A percentile compares a stretch with the other conserved stretches of the same genome.
Conservation (phyloP, 768 basidiomycete genomes). For the Leccinum aurantiacum region DNA sequence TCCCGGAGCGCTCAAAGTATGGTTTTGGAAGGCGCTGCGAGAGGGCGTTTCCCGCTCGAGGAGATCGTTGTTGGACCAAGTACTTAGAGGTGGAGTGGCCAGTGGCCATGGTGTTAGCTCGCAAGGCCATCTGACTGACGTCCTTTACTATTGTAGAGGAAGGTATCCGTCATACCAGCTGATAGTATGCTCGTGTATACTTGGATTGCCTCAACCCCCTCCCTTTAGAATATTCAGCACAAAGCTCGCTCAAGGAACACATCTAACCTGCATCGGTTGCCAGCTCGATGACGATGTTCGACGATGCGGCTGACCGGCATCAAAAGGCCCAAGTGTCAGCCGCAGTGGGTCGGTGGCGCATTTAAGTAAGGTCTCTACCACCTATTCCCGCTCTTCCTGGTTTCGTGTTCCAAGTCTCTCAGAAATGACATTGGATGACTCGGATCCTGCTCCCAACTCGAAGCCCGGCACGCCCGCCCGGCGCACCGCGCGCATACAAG, state of each 20-base stretch:
- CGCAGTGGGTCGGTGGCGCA: background rate
- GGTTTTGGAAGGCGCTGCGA: conserved; percentile 56
- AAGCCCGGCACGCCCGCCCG: conserved; percentile 11
- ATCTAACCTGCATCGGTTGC: background rate
- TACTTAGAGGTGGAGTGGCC: conserved; percentile 42
- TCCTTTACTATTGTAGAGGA: background rate
- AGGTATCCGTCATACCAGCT: background rate
- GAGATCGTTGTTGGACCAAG: conserved; percentile 20
- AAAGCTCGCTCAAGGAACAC: background rate
- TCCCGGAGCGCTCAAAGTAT: conserved; percentile 58
- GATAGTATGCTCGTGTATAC: background rate
- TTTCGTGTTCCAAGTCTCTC: background rate
- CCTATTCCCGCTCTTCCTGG: background rate
- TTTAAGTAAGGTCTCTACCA: conserved; percentile 6
- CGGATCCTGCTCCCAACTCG: background rate
- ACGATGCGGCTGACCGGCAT: conserved; percentile 9
- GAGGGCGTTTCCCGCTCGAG: conserved; percentile 23
- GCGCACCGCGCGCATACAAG: conserved; percentile 13
- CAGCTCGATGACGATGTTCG: background rate
- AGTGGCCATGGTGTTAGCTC: conserved; percentile 28
- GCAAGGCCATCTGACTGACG: conserved; percentile 7
- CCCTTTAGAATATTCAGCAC: background rate
- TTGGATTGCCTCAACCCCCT: background rate
- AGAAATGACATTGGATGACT: conserved; percentile 11
- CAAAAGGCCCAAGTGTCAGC: conserved; percentile 5